phyloP scores from a whole-genome alignment of 495 filamentous ascomycete species.

The Penicillium fimorum region DNA sequence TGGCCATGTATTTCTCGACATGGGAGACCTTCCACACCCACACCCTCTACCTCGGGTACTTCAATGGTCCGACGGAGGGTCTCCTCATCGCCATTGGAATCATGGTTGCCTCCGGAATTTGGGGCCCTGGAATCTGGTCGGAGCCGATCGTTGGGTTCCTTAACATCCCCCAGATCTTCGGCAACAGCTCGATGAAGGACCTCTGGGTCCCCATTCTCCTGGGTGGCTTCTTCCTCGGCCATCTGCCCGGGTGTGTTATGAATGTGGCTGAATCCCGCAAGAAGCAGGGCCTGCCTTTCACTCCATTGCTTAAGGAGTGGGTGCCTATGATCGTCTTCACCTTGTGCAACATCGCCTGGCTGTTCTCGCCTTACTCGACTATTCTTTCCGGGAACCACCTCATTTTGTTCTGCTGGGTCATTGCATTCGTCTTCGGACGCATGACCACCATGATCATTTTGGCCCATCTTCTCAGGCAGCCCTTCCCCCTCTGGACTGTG shows the following conservation, averaged over 20 bases:
- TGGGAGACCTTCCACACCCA: slow-evolving; percentile 99
- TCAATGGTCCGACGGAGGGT: slow-evolving; percentile 97
- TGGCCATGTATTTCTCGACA: slow-evolving; percentile 99
- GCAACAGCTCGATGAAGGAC: slow-evolving; percentile 69
- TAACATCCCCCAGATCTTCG: slow-evolving; percentile 58
- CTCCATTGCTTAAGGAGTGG: slow-evolving; percentile 92
- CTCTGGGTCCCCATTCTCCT: slow-evolving; percentile 82
- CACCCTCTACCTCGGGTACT: slow-evolving; percentile 91
- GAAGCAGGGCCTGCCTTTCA: slow-evolving; percentile 67
- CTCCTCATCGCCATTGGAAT: slow-evolving; percentile 81
- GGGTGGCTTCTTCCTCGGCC: slow-evolving; percentile 67
- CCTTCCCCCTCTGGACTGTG: slow-evolving; percentile 95
- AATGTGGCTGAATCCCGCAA: slow-evolving; percentile 80
- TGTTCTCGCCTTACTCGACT: slow-evolving; percentile 81
- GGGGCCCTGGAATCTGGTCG: slow-evolving; percentile 85
- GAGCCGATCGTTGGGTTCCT: slow-evolving; percentile 65
- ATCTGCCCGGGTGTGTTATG: slow-evolving; percentile 75
- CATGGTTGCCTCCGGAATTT: slow-evolving; percentile 84
- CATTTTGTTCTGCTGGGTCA: slow-evolving; percentile 87
- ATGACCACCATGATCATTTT: slow-evolving; percentile 99
- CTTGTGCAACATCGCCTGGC: slow-evolving; percentile 71
- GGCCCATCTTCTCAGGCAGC: slow-evolving; percentile 87
- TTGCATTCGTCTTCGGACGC: slow-evolving; percentile 96
- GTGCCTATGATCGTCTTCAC: slow-evolving; percentile 84
- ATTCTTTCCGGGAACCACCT: slow-evolving; percentile 79